Base-by-base conservation (phyloP, 148 eudicot genomes). In the Gaultheria prostrata region DNA sequence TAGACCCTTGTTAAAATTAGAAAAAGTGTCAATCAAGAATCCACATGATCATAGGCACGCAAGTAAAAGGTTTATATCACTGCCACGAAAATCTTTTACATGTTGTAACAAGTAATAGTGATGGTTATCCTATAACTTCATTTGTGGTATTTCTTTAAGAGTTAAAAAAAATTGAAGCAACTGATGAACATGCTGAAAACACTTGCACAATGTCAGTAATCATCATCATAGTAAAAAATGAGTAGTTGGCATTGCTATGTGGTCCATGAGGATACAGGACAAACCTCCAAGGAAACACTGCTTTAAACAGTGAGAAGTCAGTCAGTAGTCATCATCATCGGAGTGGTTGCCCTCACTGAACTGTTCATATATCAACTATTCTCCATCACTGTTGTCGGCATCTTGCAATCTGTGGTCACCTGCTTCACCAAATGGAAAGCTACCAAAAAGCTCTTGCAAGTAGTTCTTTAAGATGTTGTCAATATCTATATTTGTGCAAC, bases 361-460 rank as follows among this genome's bases (percentile, higher is more conserved):
- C 77, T 91, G 97, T 61, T 94, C 98, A 82, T 93, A 95, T 79
- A 95, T 95, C 83, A 88, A 91, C 87, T 92, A 95, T 83, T 92
- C 98, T 83, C 86, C 94, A 76, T 89, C 94, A 82, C 91, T 81
- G 67, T 82, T 83, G 78, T 87, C 92, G 45, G 81, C 89, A 72
- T 85, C 93, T 73, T 82, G 89, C 83, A 82, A 69, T 65, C 86
- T 82, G 78, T 43, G 61, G 14, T 61, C 81, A 28, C 85, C 83
- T 69, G 75, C 87, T 84, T 77, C 91, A 81, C 86, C 59, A 7
- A 87, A 87, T 8, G 98, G 97, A 77, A 96, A 96, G 83, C 95
- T 92, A 85, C 93, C 95, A 83, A 96, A 96, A 24, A 96, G 94
- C 61, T 90, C 95, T 88, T 94, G 98, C 83, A 96, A 87, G 86